Conservation (phyloP, 1,139 yeast species). For the Lodderomyces jiufengensis region DNA sequence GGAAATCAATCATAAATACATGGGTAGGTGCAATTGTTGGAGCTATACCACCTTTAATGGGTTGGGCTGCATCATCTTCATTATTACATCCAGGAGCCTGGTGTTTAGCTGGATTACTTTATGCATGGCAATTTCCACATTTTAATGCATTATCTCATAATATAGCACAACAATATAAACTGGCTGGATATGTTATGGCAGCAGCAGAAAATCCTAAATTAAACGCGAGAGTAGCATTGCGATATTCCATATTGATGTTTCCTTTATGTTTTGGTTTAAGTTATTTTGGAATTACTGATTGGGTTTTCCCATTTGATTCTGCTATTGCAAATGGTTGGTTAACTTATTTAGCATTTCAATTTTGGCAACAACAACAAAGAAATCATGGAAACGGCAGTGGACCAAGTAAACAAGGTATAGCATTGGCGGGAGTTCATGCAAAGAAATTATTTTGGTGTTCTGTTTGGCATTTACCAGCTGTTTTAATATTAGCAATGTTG, state of each 20-base stretch:
- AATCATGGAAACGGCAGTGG: slow-evolving; percentile 42
- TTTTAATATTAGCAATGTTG: slow-evolving; percentile 83
- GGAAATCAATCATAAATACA: slow-evolving; percentile 81
- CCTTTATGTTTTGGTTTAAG: slow-evolving; percentile 85
- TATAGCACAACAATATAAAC: slow-evolving; percentile 80
- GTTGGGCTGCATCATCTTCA: slow-evolving; percentile 95
- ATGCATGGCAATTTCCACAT: slow-evolving; percentile 99
- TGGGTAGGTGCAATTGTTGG: slow-evolving; percentile 99
- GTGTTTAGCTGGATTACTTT: slow-evolving; percentile 85
- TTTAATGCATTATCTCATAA: slow-evolving; percentile 90
- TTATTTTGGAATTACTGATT: slow-evolving; percentile 79
- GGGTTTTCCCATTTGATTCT: slow-evolving; percentile 76
- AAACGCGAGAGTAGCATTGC: slow-evolving; percentile 88
- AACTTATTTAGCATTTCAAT: slow-evolving; percentile 71
- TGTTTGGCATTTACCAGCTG: slow-evolving; percentile 90
- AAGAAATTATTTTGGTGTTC: slow-evolving; percentile 91
- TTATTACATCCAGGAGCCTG: slow-evolving; percentile 87
- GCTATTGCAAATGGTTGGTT: slow-evolving; percentile 83
- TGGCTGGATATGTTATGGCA: slow-evolving; percentile 95
- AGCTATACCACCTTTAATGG: slow-evolving; percentile 98
- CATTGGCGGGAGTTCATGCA: slow-evolving; percentile 63
- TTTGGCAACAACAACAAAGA: slow-evolving; percentile 73
- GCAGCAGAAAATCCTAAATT: slow-evolving; percentile 89
- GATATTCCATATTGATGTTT: slow-evolving; percentile 87
- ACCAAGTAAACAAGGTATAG: slow-evolving; percentile 53